A percentile compares a stretch with the other conserved stretches of the same genome.
Conservation (phyloP, 129 eudicot genomes). For the Ambrosia artemisiifolia region DNA sequence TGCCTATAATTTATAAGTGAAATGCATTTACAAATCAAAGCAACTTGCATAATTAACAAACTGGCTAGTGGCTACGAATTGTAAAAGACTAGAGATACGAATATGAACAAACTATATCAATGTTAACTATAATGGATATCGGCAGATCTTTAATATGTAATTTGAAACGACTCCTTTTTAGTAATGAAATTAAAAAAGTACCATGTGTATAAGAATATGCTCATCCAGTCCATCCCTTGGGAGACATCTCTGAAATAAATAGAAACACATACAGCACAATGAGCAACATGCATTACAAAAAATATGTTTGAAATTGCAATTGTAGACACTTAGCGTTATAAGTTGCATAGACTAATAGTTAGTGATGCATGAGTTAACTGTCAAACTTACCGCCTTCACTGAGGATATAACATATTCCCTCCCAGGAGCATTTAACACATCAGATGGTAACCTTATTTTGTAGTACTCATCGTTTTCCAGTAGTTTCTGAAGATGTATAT, state of each 20-base stretch:
- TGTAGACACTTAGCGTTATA: not conserved
- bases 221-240: slow-evolving; percentile 76
- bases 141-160: not conserved
- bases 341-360: not conserved
- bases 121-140: not conserved
- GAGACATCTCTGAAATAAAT: slow-evolving; percentile 76
- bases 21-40: not conserved
- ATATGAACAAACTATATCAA: not conserved
- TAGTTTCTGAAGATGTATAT: slow-evolving; percentile 6
- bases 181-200: slow-evolving; percentile 24
- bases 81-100: not conserved
- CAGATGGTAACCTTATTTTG: slow-evolving; percentile 78
- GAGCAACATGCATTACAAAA: slow-evolving; percentile 7
- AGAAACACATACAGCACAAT: slow-evolving; percentile 12
- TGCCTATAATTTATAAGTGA: not conserved
- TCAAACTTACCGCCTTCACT: slow-evolving; percentile 79
- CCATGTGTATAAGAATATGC: slow-evolving; percentile 87
- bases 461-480: slow-evolving; percentile 79
- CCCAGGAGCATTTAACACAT: slow-evolving; percentile 76
- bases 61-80: not conserved
- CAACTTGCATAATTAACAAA: slow-evolving; percentile 6
- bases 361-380: not conserved
- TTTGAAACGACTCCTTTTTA: not conserved
- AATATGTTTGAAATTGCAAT: not conserved
- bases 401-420: slow-evolving; percentile 74